A percentile compares a stretch with the other conserved stretches of the same genome.
Conservation (phyloP, 805 yeast genomes). For the Pichia kluyveri region DNA sequence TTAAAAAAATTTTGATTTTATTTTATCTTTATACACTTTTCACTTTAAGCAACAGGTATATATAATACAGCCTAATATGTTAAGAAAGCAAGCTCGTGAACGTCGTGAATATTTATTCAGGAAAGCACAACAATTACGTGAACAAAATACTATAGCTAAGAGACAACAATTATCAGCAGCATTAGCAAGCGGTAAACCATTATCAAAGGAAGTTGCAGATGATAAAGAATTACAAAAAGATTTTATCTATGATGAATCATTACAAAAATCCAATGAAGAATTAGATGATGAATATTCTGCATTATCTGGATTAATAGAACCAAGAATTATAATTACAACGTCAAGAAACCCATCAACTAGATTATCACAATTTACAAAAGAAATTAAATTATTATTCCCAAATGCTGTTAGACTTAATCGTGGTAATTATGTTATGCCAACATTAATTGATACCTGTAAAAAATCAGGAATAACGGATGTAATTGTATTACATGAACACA, state of each 20-base stretch:
- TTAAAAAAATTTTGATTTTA: not conserved
- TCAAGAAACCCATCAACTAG: slow-evolving; percentile 85
- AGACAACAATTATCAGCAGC: slow-evolving; percentile 82
- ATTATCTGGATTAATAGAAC: slow-evolving; percentile 81
- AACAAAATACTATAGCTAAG: slow-evolving; percentile 75
- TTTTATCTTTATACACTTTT: no score
- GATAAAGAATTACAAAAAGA: slow-evolving; percentile 75
- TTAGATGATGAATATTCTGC: slow-evolving; percentile 92
- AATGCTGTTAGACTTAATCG: slow-evolving; percentile 83
- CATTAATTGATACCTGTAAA: slow-evolving; percentile 75
- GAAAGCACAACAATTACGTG: slow-evolving; percentile 85
- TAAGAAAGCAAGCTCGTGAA: slow-evolving; percentile 92
- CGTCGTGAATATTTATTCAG: slow-evolving; percentile 88
- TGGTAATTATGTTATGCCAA: slow-evolving; percentile 85
- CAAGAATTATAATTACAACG: slow-evolving; percentile 86
- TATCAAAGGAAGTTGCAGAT: slow-evolving; percentile 85
- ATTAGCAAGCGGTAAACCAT: slow-evolving; percentile 81
- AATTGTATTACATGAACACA: slow-evolving; percentile 83
- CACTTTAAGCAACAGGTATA: not conserved
- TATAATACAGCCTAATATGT: slow-evolving; percentile 33
- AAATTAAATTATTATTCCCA: slow-evolving; percentile 81
- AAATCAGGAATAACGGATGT: slow-evolving; percentile 73
- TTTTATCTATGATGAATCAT: slow-evolving; percentile 78
- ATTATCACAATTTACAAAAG: slow-evolving; percentile 86
- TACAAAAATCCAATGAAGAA: slow-evolving; percentile 29